Percentiles rank a stretch among this genome's conserved stretches.
phyloP scores from a whole-genome alignment of 176 grass and related monocot genomes.

The Triticum dicoccoides region DNA sequence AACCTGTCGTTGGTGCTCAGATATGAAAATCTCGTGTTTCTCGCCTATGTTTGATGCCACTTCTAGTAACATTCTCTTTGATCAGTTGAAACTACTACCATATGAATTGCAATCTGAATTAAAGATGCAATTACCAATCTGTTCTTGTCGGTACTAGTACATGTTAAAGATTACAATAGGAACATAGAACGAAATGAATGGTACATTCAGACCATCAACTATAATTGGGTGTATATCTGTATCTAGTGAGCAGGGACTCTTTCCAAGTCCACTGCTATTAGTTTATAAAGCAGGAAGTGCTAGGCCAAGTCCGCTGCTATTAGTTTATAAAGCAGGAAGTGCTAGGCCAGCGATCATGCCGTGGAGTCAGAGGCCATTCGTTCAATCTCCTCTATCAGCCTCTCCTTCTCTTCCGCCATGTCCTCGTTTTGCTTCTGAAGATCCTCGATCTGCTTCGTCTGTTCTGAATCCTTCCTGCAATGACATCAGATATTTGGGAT shows the following conservation, averaged over 20 bases:
- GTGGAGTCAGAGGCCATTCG: conserved; percentile 34
- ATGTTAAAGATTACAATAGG: conserved; percentile 7
- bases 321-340: not conserved
- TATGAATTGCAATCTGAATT: not conserved
- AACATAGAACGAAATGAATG: conserved; percentile 30
- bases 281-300: not conserved
- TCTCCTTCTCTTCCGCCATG: conserved; percentile 46
- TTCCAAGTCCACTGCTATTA: conserved; percentile 15
- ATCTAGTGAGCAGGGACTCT: conserved; percentile 22
- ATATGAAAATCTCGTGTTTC: not conserved
- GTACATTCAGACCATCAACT: conserved; percentile 25
- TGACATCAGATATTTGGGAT: not conserved
- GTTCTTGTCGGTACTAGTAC: not conserved
- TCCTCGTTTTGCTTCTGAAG: conserved; percentile 79
- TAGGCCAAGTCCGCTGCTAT: not conserved
- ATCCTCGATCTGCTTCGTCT: conserved; percentile 76
- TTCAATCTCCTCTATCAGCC: conserved; percentile 62
- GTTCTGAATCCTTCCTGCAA: conserved; percentile 77
- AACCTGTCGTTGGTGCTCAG: not conserved
- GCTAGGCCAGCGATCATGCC: conserved; percentile 10
- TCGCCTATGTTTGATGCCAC: not conserved
- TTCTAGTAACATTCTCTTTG: not conserved
- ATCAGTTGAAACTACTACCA: not conserved
- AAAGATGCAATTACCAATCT: not conserved
- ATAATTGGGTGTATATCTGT: conserved; percentile 21